These are phyloP conservation scores for Adansonia madagascariensis DNA, from an alignment of 441 rosid genomes.

Conservation along the genomic window DNA sequence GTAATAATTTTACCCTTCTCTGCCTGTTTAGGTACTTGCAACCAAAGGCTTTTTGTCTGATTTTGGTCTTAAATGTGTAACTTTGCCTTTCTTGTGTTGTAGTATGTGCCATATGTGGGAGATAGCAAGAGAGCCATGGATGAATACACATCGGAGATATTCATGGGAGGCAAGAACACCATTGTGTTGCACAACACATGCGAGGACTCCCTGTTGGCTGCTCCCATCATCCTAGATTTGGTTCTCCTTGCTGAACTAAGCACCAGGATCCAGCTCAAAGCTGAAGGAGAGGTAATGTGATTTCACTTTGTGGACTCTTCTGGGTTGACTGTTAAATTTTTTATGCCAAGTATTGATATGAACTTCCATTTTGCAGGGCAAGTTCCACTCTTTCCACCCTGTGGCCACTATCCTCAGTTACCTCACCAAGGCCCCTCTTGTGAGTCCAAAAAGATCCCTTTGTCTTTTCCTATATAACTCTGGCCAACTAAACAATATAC, in stretches of 20 bases:
- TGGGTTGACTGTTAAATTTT: not conserved
- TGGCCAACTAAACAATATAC: not conserved
- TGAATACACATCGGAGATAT: conserved; percentile 94
- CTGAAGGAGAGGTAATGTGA: conserved; percentile 74
- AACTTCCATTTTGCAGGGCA: conserved; percentile 51
- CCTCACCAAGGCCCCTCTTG: conserved; percentile 96
- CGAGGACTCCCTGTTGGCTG: conserved; percentile 95
- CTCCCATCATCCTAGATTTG: conserved; percentile 92
- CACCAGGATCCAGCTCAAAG: conserved; percentile 85
- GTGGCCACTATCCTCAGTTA: conserved; percentile 97
- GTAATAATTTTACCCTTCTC: conserved; percentile 35
- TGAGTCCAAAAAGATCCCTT: conserved; percentile 37
- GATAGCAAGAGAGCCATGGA: conserved; percentile 99
- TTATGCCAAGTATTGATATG: not conserved
- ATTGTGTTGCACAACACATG: conserved; percentile 93
- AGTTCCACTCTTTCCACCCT: conserved; percentile 95
- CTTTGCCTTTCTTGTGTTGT: too few species aligned
- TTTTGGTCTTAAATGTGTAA: conserved; percentile 4
- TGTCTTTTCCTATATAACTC: not conserved
- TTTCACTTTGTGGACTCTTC: not conserved
- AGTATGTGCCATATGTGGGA: conserved; percentile 90
- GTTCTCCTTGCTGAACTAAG: conserved; percentile 95
- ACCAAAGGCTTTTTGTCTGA: not conserved
- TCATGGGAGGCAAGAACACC: conserved; percentile 93
- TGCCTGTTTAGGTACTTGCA: not conserved